These are phyloP conservation scores for Iberis pinnata DNA, from an alignment of 345 rosid genomes.

Conservation along the genomic window DNA sequence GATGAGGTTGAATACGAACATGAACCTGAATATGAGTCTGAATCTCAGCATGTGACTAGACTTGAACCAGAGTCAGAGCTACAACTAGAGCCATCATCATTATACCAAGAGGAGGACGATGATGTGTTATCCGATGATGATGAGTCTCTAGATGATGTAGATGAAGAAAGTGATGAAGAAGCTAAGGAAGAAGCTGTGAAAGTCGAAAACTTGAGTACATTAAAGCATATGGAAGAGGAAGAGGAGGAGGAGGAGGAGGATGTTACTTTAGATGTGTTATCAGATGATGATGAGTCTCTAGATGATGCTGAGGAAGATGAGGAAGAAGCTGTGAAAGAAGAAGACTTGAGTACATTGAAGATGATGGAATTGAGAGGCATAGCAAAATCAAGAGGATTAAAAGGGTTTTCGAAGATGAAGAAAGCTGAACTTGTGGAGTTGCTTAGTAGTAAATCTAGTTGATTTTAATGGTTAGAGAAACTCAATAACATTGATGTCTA, in stretches of 20 bases:
- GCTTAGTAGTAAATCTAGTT: constrained; percentile 33
- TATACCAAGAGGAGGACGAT: constrained; percentile 23
- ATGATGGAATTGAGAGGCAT: constrained; percentile 56
- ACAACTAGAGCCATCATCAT: constrained; percentile 23
- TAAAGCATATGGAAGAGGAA: constrained; percentile 64
- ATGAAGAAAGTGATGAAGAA: constrained; percentile 6
- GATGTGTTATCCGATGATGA: too few relatives aligned
- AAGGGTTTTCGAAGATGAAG: constrained; percentile 82
- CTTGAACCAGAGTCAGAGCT: constrained; percentile 29
- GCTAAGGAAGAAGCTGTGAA: constrained; percentile 27
- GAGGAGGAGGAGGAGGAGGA: background rate
- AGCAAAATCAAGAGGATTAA: constrained; percentile 76
- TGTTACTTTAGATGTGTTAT: constrained; percentile 26
- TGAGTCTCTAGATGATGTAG: too few relatives aligned
- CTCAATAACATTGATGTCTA: too few relatives aligned
- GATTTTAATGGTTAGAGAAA: too few relatives aligned
- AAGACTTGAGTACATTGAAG: constrained; percentile 58
- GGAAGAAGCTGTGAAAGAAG: constrained; percentile 25
- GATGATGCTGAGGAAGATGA: constrained; percentile 31
- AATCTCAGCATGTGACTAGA: constrained; percentile 24
- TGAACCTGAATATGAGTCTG: constrained; percentile 31
- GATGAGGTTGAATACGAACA: constrained; percentile 23
- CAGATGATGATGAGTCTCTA: constrained; percentile 29
- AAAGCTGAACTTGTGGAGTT: constrained; percentile 53
- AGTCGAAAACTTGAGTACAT: constrained; percentile 40